Evolutionary conservation across 495 filamentous ascomycete genomes (phyloP).

Genomic region (Aspergillus biplanus): DNA sequence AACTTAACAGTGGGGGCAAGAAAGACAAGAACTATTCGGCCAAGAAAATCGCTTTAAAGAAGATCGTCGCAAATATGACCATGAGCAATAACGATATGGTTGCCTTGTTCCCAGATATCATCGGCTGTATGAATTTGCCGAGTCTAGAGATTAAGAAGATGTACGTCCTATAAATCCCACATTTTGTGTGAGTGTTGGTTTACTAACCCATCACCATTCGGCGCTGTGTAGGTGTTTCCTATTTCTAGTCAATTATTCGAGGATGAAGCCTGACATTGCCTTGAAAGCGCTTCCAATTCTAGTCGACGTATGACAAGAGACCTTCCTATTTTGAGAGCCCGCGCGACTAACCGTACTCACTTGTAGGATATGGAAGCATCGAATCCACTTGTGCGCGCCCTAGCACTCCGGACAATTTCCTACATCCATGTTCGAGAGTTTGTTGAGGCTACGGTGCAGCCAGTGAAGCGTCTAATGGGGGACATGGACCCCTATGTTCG

Average conservation of each 20-base stretch:
- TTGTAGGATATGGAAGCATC: constrained; percentile 88
- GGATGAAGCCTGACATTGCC: constrained; percentile 92
- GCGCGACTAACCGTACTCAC: constrained; percentile 11
- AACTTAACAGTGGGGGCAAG: constrained; percentile 91
- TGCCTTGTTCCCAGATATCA: constrained; percentile 91
- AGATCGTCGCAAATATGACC: constrained; percentile 99
- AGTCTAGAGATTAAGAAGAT: constrained; percentile 99
- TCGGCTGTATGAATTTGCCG: constrained; percentile 90
- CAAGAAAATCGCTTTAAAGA: constrained; percentile 99
- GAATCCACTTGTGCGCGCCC: constrained; percentile 90
- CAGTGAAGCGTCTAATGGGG: constrained; percentile 80
- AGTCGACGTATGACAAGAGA: constrained; percentile 64
- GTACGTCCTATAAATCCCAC: constrained; percentile 51
- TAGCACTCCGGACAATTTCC: constrained; percentile 92
- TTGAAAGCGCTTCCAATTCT: constrained; percentile 90
- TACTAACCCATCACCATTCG: constrained; percentile 25
- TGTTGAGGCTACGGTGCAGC: constrained; percentile 84
- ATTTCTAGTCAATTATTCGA: constrained; percentile 94
- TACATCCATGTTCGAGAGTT: constrained; percentile 98
- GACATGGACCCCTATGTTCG: constrained; percentile 95
- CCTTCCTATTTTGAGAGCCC: background rate
- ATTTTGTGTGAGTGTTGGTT: constrained; percentile 7
- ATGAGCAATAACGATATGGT: constrained; percentile 99
- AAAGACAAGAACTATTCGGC: constrained; percentile 97
- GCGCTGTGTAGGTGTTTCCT: constrained; percentile 80